Conservation (phyloP, 768 basidiomycete genomes). For the Mycena haematopus region DNA sequence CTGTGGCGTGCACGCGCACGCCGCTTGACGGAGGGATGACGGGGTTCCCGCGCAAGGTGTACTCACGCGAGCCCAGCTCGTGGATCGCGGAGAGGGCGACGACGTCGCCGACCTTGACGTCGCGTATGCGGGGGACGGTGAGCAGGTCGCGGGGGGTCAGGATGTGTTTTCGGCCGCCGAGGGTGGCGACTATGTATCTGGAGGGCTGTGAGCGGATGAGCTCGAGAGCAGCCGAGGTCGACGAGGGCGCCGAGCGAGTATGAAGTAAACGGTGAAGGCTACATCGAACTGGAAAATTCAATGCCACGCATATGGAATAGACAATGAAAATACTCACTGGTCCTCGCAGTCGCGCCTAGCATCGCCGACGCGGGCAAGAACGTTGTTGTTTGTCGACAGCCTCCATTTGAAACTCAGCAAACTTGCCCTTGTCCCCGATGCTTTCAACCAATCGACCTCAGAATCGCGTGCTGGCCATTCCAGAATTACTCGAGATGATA, state of each 20-base stretch:
- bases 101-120: constrained; percentile 84
- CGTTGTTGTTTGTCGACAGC: neutral
- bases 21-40: constrained; percentile 63
- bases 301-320: neutral
- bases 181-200: constrained; percentile 88
- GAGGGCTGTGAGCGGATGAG: constrained; percentile 91
- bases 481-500: constrained; percentile 65
- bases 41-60: constrained; percentile 84
- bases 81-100: constrained; percentile 85
- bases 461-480: constrained; percentile 54
- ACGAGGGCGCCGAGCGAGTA: constrained; percentile 36
- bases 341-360: constrained; percentile 20
- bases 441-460: neutral
- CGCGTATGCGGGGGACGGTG: constrained; percentile 90
- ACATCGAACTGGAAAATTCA: constrained; percentile 26
- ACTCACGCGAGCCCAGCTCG: constrained; percentile 95
- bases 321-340: constrained; percentile 5
- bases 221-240: constrained; percentile 69
- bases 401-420: neutral
- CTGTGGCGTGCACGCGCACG: constrained; percentile 84
- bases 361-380: constrained; percentile 10
- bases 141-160: constrained; percentile 90
- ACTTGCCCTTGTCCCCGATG: constrained; percentile 1
- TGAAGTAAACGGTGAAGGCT: constrained; percentile 31
- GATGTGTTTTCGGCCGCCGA: constrained; percentile 89